Percentiles rank a stretch among this genome's conserved stretches.
Conservation (phyloP, 208 protist genomes). For the Herpetomonas tarakana region DNA sequence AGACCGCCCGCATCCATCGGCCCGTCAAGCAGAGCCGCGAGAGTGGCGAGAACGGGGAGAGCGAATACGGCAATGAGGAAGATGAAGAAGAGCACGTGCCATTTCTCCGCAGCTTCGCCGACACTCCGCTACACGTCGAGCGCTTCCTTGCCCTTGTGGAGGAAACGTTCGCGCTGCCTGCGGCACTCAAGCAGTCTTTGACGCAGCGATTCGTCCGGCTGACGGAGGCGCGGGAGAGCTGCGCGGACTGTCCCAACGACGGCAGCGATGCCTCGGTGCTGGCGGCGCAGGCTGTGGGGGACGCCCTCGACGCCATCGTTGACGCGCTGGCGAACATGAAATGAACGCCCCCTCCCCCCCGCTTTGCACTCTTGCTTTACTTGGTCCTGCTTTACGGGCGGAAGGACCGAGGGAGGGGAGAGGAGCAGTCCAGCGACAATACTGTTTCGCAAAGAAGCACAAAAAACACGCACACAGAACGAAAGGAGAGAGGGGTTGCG, state of each 20-base stretch:
- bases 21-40: background rate
- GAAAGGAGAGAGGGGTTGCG: too few relatives aligned
- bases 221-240: background rate
- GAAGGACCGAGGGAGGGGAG: too few relatives aligned
- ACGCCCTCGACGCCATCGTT: background rate
- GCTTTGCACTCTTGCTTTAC: background rate
- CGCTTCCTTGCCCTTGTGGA: background rate
- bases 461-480: too few relatives aligned
- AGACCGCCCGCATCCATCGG: slow-evolving; percentile 15
- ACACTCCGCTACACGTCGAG: background rate
- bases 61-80: slow-evolving; percentile 5
- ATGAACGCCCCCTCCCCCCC: too few relatives aligned
- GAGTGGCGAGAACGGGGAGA: background rate
- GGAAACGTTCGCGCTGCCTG: background rate
- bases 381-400: too few relatives aligned
- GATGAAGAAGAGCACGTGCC: slow-evolving; percentile 17
- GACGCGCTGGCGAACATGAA: background rate
- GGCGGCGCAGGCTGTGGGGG: background rate
- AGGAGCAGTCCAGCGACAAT: too few relatives aligned
- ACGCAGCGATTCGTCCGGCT: background rate
- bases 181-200: background rate
- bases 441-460: too few relatives aligned
- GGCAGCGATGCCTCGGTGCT: background rate
- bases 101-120: slow-evolving; percentile 22
- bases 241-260: background rate